Percentiles rank a stretch among this genome's conserved stretches.
phyloP scores from a whole-genome alignment of 106 monocot species.

The Ottelia alismoides region DNA sequence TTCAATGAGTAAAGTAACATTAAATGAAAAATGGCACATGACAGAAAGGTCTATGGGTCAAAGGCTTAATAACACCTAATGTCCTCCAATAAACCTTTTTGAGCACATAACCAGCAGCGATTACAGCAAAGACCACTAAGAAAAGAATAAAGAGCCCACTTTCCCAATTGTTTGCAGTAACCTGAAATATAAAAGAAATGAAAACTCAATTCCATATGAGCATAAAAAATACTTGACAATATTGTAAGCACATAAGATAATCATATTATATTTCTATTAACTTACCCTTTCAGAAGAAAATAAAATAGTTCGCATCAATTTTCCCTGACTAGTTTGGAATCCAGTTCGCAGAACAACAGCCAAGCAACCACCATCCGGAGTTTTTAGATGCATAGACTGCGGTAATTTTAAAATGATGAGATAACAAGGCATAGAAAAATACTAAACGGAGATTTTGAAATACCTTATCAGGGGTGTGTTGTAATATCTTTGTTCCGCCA shows the following conservation, averaged over 20 bases:
- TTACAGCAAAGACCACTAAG: constrained; percentile 91
- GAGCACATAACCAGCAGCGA: constrained; percentile 99
- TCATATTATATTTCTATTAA: no score
- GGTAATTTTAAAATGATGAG: background rate
- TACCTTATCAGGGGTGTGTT: constrained; percentile 97
- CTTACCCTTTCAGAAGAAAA: constrained; percentile 95
- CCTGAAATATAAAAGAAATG: constrained; percentile 40
- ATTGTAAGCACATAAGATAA: background rate
- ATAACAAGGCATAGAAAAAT: background rate
- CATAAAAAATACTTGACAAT: background rate
- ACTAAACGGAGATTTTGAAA: background rate
- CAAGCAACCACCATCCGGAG: constrained; percentile 97
- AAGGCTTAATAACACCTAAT: no score
- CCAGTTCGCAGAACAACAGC: constrained; percentile 92
- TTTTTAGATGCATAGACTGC: constrained; percentile 62
- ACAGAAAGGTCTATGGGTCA: no score
- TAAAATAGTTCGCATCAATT: constrained; percentile 95
- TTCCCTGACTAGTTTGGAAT: constrained; percentile 98
- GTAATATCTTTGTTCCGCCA: constrained; percentile 98
- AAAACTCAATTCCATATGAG: background rate
- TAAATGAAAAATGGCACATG: background rate
- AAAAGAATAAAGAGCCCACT: constrained; percentile 97
- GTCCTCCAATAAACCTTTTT: constrained; percentile 74
- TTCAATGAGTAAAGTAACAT: constrained; percentile 14
- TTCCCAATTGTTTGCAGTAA: constrained; percentile 97